phyloP scores from a whole-genome alignment of 2,329 filamentous ascomycete species.

The Stemphylium beticola region DNA sequence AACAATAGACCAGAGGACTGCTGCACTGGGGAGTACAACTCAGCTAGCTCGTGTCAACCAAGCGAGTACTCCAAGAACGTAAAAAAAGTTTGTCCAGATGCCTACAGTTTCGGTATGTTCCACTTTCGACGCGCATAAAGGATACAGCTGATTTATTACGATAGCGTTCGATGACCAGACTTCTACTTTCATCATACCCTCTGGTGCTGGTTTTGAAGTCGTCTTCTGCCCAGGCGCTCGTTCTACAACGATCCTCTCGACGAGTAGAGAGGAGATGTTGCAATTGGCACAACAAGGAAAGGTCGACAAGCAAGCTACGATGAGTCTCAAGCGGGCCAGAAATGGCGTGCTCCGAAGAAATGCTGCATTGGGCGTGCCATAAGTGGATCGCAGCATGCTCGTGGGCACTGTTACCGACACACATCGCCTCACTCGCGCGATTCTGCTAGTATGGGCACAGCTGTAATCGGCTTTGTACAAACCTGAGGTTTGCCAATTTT shows the following conservation, averaged over 20 bases:
- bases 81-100: constrained; percentile 81
- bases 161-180: constrained; percentile 63
- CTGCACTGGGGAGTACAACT: constrained; percentile 73
- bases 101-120: constrained; percentile 75
- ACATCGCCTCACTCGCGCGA: neutral
- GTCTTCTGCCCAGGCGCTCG: constrained; percentile 73
- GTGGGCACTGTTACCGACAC: constrained; percentile 11
- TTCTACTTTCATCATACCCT: constrained; percentile 63
- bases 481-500: neutral
- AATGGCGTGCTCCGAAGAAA: constrained; percentile 27
- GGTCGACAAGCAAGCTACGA: constrained; percentile 35
- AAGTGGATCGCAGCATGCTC: constrained; percentile 12
- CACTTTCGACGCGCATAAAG: neutral
- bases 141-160: neutral
- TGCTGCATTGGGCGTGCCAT: constrained; percentile 10
- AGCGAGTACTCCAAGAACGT: constrained; percentile 72
- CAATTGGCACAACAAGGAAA: constrained; percentile 41
- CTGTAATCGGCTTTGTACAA: neutral
- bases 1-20: constrained; percentile 72
- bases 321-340: constrained; percentile 23
- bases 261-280: constrained; percentile 43
- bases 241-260: constrained; percentile 56
- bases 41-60: constrained; percentile 68
- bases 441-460: neutral
- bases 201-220: constrained; percentile 77